Evolutionary conservation across 192 early-diverging fungal species (phyloP).

Genomic region (Funneliformis mosseae): DNA sequence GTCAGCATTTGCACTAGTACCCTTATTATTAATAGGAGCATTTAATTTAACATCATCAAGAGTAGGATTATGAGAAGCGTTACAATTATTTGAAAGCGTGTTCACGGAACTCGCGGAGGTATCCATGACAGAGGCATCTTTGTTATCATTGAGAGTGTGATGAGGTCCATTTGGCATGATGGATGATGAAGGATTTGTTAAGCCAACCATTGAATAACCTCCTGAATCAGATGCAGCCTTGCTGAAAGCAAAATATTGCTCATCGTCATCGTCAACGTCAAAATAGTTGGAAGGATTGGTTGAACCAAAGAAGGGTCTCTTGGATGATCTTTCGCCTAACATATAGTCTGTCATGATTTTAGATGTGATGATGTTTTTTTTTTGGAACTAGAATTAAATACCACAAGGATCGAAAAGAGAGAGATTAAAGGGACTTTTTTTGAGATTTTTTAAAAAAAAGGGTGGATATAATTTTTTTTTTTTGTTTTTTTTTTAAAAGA

Average conservation of each 20-base stretch:
- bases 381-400: background rate
- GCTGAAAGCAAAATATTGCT: slow-evolving; percentile 23
- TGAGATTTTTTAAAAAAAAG: background rate
- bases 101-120: slow-evolving; percentile 9
- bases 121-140: slow-evolving; percentile 10
- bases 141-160: background rate
- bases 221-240: slow-evolving; percentile 12
- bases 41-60: slow-evolving; percentile 32
- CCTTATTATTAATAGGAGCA: slow-evolving; percentile 27
- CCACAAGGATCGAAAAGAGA: background rate
- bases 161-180: slow-evolving; percentile 15
- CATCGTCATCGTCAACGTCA: slow-evolving; percentile 20
- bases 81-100: background rate
- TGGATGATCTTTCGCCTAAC: background rate
- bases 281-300: background rate
- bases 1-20: slow-evolving; percentile 19
- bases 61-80: background rate
- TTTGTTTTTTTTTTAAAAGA: background rate
- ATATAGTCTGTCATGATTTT: slow-evolving; percentile 16
- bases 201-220: background rate
- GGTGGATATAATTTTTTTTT: background rate
- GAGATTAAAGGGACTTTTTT: background rate
- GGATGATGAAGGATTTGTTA: slow-evolving; percentile 8
- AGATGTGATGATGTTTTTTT: background rate
- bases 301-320: slow-evolving; percentile 22